A percentile compares a stretch with the other conserved stretches of the same genome.
Conservation (phyloP, 495 filamentous ascomycete genomes). For the Podospora pseudoanserina region DNA sequence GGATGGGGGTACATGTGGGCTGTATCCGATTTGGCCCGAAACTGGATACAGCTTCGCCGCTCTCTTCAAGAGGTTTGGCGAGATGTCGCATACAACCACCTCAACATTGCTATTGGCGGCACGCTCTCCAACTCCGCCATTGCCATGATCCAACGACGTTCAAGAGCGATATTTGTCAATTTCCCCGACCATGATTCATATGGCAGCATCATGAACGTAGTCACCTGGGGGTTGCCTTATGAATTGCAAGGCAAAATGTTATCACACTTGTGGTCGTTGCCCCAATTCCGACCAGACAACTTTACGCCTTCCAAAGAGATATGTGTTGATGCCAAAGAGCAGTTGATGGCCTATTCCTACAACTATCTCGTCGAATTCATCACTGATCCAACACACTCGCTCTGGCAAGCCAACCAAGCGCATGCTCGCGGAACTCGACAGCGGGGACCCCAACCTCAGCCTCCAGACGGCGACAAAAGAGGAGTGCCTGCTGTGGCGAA, state of each 20-base stretch:
- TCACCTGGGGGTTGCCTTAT: conserved; percentile 38
- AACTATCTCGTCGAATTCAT: conserved; percentile 45
- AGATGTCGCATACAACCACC: conserved; percentile 42
- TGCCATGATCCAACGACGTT: conserved; percentile 35
- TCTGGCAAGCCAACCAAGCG: conserved; percentile 46
- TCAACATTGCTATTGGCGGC: conserved; percentile 47
- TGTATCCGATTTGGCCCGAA: conserved; percentile 30
- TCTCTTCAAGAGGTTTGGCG: conserved; percentile 43
- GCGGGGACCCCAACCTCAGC: conserved; percentile 45
- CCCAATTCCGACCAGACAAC: conserved; percentile 12
- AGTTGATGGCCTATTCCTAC: conserved; percentile 40
- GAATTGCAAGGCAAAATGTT: conserved; percentile 23
- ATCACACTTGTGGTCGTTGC: conserved; percentile 18
- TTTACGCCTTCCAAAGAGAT: conserved; percentile 15
- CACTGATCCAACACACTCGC: conserved; percentile 39
- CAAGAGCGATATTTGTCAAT: conserved; percentile 35
- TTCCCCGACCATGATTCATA: conserved; percentile 42
- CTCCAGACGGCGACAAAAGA: conserved; percentile 36
- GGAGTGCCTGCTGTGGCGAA: conserved; percentile 43
- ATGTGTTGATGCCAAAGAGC: conserved; percentile 38
- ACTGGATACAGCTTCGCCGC: conserved; percentile 34
- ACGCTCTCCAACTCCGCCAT: conserved; percentile 42
- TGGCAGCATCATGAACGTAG: conserved; percentile 36
- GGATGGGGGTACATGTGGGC: conserved; percentile 39
- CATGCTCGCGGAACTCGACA: conserved; percentile 35